A percentile compares a stretch with the other conserved stretches of the same genome.
These are phyloP conservation scores for Pinus taeda DNA, from an alignment of 75 land plant genomes.

Conservation along the genomic window DNA sequence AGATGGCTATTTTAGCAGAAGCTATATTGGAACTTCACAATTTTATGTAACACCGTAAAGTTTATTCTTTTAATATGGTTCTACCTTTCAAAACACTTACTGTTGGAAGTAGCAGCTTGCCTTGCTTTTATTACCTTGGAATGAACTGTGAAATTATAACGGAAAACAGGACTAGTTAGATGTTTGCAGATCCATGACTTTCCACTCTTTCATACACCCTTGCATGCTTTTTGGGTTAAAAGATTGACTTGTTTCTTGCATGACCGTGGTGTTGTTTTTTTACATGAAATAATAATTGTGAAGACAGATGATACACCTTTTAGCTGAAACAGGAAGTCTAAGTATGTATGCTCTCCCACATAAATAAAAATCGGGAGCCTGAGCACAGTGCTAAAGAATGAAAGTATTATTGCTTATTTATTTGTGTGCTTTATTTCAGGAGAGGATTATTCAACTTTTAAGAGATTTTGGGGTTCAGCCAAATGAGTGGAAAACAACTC, in stretches of 20 bases:
- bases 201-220: neutral
- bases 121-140: neutral
- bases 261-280: neutral
- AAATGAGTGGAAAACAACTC: slow-evolving; percentile 17
- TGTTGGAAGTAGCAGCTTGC: no score
- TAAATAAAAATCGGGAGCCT: no score
- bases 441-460: slow-evolving; percentile 24
- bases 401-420: neutral
- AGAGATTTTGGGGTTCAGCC: slow-evolving; percentile 48
- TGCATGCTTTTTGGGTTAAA: neutral
- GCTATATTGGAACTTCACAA: no score
- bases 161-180: neutral
- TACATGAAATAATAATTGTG: neutral
- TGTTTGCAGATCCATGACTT: neutral
- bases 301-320: neutral
- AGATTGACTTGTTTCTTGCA: neutral
- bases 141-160: neutral
- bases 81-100: no score
- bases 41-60: no score
- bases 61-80: no score
- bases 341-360: neutral
- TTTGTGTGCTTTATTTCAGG: slow-evolving; percentile 15
- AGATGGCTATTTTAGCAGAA: no score
- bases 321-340: neutral
- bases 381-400: no score